Evolutionary conservation across 2,329 filamentous ascomycete genomes (phyloP).

Genomic region (Diaporthe destruens): DNA sequence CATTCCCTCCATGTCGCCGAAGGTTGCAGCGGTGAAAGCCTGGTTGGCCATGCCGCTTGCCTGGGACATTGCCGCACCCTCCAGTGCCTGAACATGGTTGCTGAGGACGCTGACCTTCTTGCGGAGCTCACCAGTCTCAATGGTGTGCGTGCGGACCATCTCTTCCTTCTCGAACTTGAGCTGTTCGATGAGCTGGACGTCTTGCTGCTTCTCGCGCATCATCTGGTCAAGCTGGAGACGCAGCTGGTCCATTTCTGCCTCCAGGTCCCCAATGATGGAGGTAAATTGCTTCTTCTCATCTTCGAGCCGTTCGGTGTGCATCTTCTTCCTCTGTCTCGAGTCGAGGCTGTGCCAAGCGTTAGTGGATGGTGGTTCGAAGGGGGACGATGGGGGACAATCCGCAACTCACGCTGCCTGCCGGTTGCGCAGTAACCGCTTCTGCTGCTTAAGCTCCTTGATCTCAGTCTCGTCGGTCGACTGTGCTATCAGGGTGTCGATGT

Average conservation of each 20-base stretch:
- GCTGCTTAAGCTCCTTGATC: slow-evolving; percentile 98
- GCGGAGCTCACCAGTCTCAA: slow-evolving; percentile 90
- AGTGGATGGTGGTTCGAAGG: slow-evolving; percentile 39
- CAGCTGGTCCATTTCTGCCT: slow-evolving; percentile 80
- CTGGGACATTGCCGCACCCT: slow-evolving; percentile 66
- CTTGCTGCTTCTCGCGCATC: slow-evolving; percentile 79
- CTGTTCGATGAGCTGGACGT: slow-evolving; percentile 80
- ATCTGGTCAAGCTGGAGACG: slow-evolving; percentile 78
- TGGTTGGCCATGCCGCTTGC: slow-evolving; percentile 41
- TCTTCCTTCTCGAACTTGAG: slow-evolving; percentile 91
- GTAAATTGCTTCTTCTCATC: slow-evolving; percentile 96
- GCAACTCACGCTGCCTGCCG: slow-evolving; percentile 91
- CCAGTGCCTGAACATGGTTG: slow-evolving; percentile 78
- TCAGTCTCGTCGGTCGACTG: slow-evolving; percentile 90
- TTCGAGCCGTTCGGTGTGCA: slow-evolving; percentile 95
- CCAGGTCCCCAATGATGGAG: slow-evolving; percentile 79
- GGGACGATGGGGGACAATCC: slow-evolving; percentile 33
- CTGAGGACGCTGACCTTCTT: slow-evolving; percentile 91
- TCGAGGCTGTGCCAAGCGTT: slow-evolving; percentile 75
- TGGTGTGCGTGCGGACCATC: slow-evolving; percentile 86
- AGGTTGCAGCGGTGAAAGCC: slow-evolving; percentile 66
- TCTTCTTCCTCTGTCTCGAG: slow-evolving; percentile 97
- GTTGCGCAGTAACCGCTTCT: slow-evolving; percentile 94
- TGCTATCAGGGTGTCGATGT: slow-evolving; percentile 93
- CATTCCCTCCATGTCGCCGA: slow-evolving; percentile 85